Evolutionary conservation across 768 basidiomycete species (phyloP).

Genomic region (Kwoniella shandongensis): DNA sequence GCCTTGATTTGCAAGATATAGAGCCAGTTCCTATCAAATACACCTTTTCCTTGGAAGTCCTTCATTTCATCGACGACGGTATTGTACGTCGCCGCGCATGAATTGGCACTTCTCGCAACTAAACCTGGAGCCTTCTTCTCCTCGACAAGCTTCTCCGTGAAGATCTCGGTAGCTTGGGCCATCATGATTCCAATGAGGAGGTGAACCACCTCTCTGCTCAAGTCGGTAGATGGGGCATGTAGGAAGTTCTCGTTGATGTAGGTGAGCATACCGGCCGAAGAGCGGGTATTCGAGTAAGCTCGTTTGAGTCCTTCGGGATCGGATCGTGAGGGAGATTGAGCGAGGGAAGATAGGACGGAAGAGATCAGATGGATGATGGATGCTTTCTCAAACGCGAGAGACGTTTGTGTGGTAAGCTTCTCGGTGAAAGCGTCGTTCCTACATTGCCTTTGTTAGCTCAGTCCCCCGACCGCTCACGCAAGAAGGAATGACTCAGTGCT

Average conservation of each 20-base stretch:
- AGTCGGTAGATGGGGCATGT: constrained; percentile 93
- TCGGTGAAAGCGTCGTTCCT: constrained; percentile 91
- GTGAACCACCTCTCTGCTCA: constrained; percentile 90
- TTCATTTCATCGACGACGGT: constrained; percentile 86
- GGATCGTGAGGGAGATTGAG: constrained; percentile 63
- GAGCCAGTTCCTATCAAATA: constrained; percentile 93
- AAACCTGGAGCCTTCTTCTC: constrained; percentile 78
- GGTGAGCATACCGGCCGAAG: constrained; percentile 91
- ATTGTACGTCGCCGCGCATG: constrained; percentile 77
- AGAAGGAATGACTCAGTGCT: constrained; percentile 19
- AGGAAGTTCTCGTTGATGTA: constrained; percentile 99
- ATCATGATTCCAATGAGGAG: constrained; percentile 83
- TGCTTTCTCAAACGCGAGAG: constrained; percentile 97
- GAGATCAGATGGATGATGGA: constrained; percentile 96
- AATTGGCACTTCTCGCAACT: constrained; percentile 78
- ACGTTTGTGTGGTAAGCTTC: constrained; percentile 91
- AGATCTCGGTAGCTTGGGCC: constrained; percentile 93
- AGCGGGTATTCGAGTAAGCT: constrained; percentile 85
- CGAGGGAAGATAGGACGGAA: constrained; percentile 87
- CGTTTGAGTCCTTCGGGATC: constrained; percentile 91
- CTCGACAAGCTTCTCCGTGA: constrained; percentile 88
- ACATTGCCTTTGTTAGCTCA: no score
- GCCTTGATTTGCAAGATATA: constrained; percentile 79
- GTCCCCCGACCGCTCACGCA: no score
- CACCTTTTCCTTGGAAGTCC: constrained; percentile 93